Evolutionary conservation across 352 stramenopile genomes (phyloP).

Genomic region (Phytophthora megakarya): DNA sequence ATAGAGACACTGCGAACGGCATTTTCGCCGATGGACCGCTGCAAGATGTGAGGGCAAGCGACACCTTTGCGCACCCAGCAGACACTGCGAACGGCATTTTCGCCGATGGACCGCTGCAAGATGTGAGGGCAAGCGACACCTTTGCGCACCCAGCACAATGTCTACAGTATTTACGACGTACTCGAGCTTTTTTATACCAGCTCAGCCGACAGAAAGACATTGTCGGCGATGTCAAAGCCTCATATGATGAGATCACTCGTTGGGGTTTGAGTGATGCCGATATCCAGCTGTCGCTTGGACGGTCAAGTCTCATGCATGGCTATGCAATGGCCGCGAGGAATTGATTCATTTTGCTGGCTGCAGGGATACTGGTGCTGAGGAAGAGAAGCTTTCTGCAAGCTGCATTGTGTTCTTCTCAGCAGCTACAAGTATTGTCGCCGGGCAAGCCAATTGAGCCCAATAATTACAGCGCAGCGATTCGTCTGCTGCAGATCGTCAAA

Average conservation of each 20-base stretch:
- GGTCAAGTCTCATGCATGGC: conserved; percentile 14
- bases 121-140: neutral
- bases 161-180: neutral
- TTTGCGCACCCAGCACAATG: too few species aligned
- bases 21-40: too few species aligned
- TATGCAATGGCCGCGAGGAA: conserved; percentile 1
- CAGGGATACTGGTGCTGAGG: too few species aligned
- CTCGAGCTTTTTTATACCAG: too few species aligned
- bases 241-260: neutral
- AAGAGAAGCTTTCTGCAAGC: neutral
- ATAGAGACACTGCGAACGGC: neutral
- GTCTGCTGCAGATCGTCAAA: conserved; percentile 2
- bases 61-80: too few species aligned
- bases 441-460: neutral
- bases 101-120: too few species aligned
- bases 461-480: neutral
- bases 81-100: neutral
- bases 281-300: conserved; percentile 9
- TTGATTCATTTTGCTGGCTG: neutral
- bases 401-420: neutral
- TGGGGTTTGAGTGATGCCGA: neutral
- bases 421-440: neutral
- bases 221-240: too few species aligned
- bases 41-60: neutral
- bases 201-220: too few species aligned